Base-by-base conservation (phyloP, 331 rosid genomes). In the Prunus yedoensis region DNA sequence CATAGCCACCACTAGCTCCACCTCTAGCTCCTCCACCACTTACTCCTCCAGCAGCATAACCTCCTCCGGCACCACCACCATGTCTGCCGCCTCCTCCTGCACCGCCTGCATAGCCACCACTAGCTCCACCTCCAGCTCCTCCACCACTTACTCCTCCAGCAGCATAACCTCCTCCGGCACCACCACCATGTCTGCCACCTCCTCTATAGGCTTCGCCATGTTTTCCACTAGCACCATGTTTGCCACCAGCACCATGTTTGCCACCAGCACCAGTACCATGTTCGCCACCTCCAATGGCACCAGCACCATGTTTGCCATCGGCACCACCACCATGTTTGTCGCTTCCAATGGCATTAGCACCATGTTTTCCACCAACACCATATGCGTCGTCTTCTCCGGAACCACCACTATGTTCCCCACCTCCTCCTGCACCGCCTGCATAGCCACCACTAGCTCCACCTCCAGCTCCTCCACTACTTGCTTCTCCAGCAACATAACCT, bases 61-160 rank as follows among this genome's bases (percentile, higher is more conserved):
- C 35, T 32, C 6, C 5, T 32, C 6, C 0, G 0, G 41, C 41
- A 35, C 41, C 41, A 35, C 41, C 1, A 35, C 30, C 30, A 28
- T 28, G 60, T 8, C 74, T 65, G 27, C 25, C 73, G 27, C 20
- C 73, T 2, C 67, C 56, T 21, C 68, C 68, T 15, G 45, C 45
- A 3, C 23, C 47, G 9, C 61, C 28, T 2, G 46, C 61, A 38
- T 23, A 32, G 21, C 68, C 60, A 10, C 76, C 73, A 1, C 66
- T 47, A 2, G 47, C 67, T 9, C 81, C 85, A 0, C 57, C 68
- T 1, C 69, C 74, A 46, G 56, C 27, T 21, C 76, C 56, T 72
- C 67, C 67, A 0, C 45, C 57, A 58, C 57, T 43, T 58, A 57
- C 68, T 58, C 68, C 57, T 23, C 68, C 57, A 58, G 12, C 12